Base-by-base conservation (phyloP, 805 yeast genomes). In the Pichia sporocuriosa region DNA sequence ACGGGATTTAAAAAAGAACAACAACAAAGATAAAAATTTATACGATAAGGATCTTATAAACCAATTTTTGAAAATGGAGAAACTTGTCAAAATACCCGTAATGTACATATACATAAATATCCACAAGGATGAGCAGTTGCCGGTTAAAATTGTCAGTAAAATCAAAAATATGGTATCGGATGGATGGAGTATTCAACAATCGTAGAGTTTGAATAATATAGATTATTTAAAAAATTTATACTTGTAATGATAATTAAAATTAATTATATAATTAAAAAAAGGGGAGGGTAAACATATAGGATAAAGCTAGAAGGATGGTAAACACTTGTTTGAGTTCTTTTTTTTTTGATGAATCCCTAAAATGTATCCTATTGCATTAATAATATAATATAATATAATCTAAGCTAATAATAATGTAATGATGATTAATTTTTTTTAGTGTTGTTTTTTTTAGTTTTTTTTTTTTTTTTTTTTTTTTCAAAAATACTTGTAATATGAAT, bases 41-140 rank as follows among this genome's bases (percentile, higher is more conserved):
- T 35, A 31, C 8, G 35, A 34, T 23, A 27, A 29, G 24, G 35
- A 21, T 6, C 19, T 21, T 2, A 22, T 32, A n/a, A 9, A 29
- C 4, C 39, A 42, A 4, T 24, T 33, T 15, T 41, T 57, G 4
- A 42, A 38, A 8, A 10, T 54, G 22, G 41, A 48, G 10, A 46
- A 47, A 16, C 23, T 36, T 6, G 33, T 38, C 3, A 47, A 48
- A 31, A 22, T 46, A 11, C 62, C 62, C 4, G 53, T 58, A 3
- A 35, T 58, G 35, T 56, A 56, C 41, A 43, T 47, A 6, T 57
- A 54, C 37, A 30, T 58, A n/a, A 51, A 44, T 24, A 41, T 56
- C 23, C 41, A 45, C 34, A 21, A 40, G 7, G 15, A 25, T 17
- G 41, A 40, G 3, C 20, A 25, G 8, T 16, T 39, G 3, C 35